These are phyloP conservation scores for Apiosordaria backusii DNA, from an alignment of 495 filamentous ascomycete genomes.

Conservation along the genomic window DNA sequence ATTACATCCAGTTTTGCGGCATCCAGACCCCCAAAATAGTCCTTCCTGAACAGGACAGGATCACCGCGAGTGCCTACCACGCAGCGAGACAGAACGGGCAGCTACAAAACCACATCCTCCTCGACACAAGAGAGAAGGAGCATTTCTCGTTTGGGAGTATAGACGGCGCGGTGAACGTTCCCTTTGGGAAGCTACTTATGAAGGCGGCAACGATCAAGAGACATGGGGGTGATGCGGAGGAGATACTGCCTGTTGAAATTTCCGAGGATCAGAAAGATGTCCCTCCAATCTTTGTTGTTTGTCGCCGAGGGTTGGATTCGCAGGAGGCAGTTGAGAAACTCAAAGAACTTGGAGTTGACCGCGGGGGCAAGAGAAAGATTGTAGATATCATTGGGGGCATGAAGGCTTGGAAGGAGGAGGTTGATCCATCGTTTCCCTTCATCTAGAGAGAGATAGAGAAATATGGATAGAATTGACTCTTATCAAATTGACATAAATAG, in stretches of 20 bases:
- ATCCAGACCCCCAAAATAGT: background rate
- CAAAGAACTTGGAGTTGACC: constrained; percentile 62
- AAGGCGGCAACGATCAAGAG: constrained; percentile 23
- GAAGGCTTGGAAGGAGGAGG: constrained; percentile 73
- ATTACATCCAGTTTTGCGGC: constrained; percentile 82
- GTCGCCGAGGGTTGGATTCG: constrained; percentile 84
- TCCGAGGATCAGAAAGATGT: constrained; percentile 19
- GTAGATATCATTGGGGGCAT: constrained; percentile 81
- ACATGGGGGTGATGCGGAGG: constrained; percentile 13
- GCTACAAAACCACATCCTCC: constrained; percentile 48
- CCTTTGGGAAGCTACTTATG: constrained; percentile 58
- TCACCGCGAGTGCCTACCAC: constrained; percentile 56
- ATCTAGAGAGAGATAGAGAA: background rate
- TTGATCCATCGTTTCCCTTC: constrained; percentile 68
- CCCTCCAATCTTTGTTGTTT: constrained; percentile 68
- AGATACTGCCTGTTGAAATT: constrained; percentile 6
- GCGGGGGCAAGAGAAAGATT: constrained; percentile 55
- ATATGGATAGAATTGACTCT: background rate
- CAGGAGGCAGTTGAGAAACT: constrained; percentile 71
- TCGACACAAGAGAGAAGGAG: constrained; percentile 80
- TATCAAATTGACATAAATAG: background rate
- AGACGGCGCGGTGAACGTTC: constrained; percentile 70
- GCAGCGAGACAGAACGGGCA: constrained; percentile 25
- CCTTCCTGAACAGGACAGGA: constrained; percentile 57
- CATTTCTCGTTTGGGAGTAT: constrained; percentile 82